phyloP scores from a whole-genome alignment of 1,284 basidiomycete genomes.

The Microbotryum violaceum region DNA sequence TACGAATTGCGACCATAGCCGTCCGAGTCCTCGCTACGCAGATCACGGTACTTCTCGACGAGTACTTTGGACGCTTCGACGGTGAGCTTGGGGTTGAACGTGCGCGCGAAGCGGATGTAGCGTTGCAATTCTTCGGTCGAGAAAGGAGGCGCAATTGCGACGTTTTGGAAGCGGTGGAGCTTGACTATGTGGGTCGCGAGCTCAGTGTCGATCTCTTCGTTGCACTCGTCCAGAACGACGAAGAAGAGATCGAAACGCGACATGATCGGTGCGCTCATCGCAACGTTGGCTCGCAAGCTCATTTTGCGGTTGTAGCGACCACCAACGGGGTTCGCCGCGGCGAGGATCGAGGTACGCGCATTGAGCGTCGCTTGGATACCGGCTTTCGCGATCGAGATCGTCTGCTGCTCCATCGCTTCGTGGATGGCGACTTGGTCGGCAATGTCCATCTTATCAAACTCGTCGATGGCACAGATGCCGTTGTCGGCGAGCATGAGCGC shows the following conservation, averaged over 20 bases:
- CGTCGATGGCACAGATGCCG: conserved; percentile 98
- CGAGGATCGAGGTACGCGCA: conserved; percentile 93
- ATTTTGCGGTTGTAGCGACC: conserved; percentile 96
- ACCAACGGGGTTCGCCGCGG: conserved; percentile 94
- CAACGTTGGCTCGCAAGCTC: conserved; percentile 86
- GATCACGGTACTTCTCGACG: conserved; percentile 88
- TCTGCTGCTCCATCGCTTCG: conserved; percentile 99
- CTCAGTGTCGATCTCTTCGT: conserved; percentile 83
- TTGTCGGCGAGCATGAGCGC: conserved; percentile 99
- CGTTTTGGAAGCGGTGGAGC: conserved; percentile 91
- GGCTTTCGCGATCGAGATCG: conserved; percentile 97
- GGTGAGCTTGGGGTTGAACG: conserved; percentile 95
- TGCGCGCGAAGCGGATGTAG: conserved; percentile 93
- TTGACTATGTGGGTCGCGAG: conserved; percentile 97
- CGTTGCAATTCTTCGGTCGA: conserved; percentile 92
- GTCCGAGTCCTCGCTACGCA: conserved; percentile 84
- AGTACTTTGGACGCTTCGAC: conserved; percentile 85
- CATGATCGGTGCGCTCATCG: conserved; percentile 99
- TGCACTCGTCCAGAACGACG: conserved; percentile 95
- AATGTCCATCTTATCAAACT: conserved; percentile 99
- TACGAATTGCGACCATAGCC: conserved; percentile 86
- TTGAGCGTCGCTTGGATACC: conserved; percentile 98
- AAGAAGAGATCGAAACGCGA: conserved; percentile 98
- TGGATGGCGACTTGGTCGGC: conserved; percentile 98
- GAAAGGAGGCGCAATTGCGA: conserved; percentile 91